phyloP scores from a whole-genome alignment of 352 stramenopile species.

The Aphanomyces invadans region DNA sequence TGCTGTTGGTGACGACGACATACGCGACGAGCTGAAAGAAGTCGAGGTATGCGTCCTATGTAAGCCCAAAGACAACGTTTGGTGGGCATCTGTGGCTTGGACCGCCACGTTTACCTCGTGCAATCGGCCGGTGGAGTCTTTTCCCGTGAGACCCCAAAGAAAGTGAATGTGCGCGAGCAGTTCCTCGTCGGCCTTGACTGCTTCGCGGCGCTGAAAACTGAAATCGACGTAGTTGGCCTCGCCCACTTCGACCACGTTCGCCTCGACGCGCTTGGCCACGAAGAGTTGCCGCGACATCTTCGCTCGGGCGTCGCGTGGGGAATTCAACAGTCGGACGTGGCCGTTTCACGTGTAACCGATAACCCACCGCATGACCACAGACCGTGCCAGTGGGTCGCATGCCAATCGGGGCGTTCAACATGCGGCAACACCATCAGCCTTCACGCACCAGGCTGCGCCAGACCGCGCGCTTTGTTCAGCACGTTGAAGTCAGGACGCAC shows the following conservation, averaged over 20 bases:
- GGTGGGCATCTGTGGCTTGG: too few species aligned
- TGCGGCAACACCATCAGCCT: too few species aligned
- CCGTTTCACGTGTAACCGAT: background rate
- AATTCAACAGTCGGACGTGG: background rate
- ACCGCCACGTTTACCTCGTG: background rate
- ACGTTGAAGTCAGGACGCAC: too few species aligned
- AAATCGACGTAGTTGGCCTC: conserved; percentile 11
- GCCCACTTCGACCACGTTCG: background rate
- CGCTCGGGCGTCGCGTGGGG: background rate
- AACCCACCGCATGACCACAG: too few species aligned
- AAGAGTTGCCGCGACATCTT: conserved; percentile 7
- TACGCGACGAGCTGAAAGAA: conserved; percentile 14
- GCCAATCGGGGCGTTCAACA: too few species aligned
- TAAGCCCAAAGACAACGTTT: background rate
- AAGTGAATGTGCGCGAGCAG: background rate
- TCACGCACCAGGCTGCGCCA: too few species aligned
- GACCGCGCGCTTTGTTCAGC: too few species aligned
- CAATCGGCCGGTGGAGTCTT: background rate
- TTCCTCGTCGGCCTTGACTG: background rate
- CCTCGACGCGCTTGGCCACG: conserved; percentile 9
- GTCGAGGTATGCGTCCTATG: conserved; percentile 2
- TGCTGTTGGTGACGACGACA: background rate
- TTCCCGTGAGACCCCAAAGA: conserved; percentile 1
- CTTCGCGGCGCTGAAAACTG: conserved; percentile 11
- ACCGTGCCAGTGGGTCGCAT: too few species aligned